Evolutionary conservation across 805 yeast species (phyloP).

Genomic region (Pichia thaimueangensis): DNA sequence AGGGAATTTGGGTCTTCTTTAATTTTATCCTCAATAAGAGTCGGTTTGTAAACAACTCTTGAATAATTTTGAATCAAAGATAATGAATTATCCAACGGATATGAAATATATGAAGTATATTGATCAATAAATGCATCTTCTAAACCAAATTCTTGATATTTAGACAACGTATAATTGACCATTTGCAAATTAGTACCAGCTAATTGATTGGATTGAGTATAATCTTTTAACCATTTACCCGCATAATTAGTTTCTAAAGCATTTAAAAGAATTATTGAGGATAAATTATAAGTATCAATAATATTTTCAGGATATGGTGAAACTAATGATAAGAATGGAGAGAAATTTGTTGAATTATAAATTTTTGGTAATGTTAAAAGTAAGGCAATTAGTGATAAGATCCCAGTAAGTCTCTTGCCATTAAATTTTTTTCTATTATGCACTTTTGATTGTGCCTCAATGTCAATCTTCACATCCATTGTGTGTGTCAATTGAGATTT

Average conservation of each 20-base stretch:
- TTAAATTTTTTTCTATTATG: too few relatives aligned
- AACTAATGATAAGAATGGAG: too few relatives aligned
- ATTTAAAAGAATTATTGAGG: slow-evolving; percentile 15
- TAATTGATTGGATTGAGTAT: slow-evolving; percentile 49
- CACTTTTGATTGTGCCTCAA: slow-evolving; percentile 1
- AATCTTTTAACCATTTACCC: slow-evolving; percentile 47
- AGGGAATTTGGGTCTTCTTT: slow-evolving; percentile 44
- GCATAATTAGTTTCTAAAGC: slow-evolving; percentile 34
- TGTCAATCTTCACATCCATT: slow-evolving; percentile 1
- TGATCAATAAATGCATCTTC: slow-evolving; percentile 41
- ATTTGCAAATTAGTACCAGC: slow-evolving; percentile 47
- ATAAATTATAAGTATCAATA: neutral
- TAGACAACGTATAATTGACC: slow-evolving; percentile 52
- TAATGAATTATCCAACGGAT: slow-evolving; percentile 52
- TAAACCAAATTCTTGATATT: slow-evolving; percentile 57
- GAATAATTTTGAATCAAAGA: slow-evolving; percentile 30
- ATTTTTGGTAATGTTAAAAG: too few relatives aligned
- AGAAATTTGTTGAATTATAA: too few relatives aligned
- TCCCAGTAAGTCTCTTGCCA: too few relatives aligned
- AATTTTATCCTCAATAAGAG: slow-evolving; percentile 43
- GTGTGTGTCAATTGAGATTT: too few relatives aligned
- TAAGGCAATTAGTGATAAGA: too few relatives aligned
- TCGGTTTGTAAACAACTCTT: slow-evolving; percentile 42
- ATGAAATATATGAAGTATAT: slow-evolving; percentile 57
- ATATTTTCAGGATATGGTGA: too few relatives aligned